Evolutionary conservation across 768 basidiomycete genomes (phyloP).

Genomic region (Thelephora ganbajun): DNA sequence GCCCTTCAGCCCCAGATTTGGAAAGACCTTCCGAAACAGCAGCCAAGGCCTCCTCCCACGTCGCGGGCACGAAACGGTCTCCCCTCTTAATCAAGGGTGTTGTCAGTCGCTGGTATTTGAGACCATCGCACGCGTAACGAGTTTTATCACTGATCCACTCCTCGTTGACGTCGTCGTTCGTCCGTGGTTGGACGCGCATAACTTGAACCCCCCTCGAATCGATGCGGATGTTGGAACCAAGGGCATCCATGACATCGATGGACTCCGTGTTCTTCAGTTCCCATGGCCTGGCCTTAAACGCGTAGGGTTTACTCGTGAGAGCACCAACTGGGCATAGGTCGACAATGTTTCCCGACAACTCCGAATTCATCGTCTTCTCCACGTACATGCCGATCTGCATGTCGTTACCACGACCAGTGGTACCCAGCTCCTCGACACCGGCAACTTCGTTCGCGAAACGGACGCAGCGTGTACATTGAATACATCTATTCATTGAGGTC

Average conservation of each 20-base stretch:
- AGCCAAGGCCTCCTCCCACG: conserved; percentile 83
- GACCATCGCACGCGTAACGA: conserved; percentile 89
- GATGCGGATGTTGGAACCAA: conserved; percentile 93
- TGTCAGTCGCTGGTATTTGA: conserved; percentile 90
- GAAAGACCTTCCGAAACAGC: conserved; percentile 69
- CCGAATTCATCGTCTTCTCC: conserved; percentile 94
- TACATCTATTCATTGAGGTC: conserved; percentile 97
- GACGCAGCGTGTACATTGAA: conserved; percentile 98
- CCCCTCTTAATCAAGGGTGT: conserved; percentile 82
- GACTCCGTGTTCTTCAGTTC: conserved; percentile 98
- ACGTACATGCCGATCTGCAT: conserved; percentile 98
- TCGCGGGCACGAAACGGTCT: conserved; percentile 81
- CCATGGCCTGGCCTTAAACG: conserved; percentile 95
- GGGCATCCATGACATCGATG: conserved; percentile 86
- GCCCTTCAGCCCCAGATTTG: conserved; percentile 66
- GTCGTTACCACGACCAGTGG: conserved; percentile 94
- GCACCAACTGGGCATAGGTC: conserved; percentile 98
- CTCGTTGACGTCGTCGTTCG: conserved; percentile 97
- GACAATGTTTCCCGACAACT: conserved; percentile 92
- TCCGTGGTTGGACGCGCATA: conserved; percentile 93
- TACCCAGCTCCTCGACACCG: conserved; percentile 93
- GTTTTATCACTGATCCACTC: conserved; percentile 99
- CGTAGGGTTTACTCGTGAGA: conserved; percentile 95
- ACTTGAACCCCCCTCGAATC: conserved; percentile 93
- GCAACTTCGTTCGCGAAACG: conserved; percentile 99